Conservation (phyloP, 768 basidiomycete genomes). For the Lactifluus echinatus region DNA sequence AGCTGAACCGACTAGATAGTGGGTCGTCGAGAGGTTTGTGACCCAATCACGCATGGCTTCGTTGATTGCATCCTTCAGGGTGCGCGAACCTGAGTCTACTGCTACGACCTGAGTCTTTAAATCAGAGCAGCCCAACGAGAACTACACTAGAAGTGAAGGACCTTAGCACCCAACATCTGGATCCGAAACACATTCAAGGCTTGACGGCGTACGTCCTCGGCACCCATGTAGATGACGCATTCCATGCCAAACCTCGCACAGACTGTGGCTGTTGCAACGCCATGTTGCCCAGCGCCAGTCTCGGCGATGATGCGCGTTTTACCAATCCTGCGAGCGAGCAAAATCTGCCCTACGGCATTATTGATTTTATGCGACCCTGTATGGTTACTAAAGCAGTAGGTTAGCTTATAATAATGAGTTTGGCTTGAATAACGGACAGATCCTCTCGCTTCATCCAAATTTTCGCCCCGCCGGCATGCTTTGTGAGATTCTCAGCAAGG, state of each 20-base stretch:
- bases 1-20: constrained; percentile 94
- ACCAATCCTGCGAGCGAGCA: constrained; percentile 87
- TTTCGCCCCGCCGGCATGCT: constrained; percentile 83
- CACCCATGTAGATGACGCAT: constrained; percentile 96
- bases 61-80: constrained; percentile 97
- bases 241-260: constrained; percentile 95
- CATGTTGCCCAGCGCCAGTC: constrained; percentile 98
- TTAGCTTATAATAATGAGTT: not conserved
- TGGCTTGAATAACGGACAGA: constrained; percentile 36
- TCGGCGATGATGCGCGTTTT: constrained; percentile 98
- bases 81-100: constrained; percentile 87
- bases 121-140: not conserved
- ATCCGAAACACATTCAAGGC: constrained; percentile 98
- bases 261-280: constrained; percentile 97
- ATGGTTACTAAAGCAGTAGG: constrained; percentile 58
- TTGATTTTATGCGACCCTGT: constrained; percentile 99
- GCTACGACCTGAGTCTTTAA: constrained; percentile 63
- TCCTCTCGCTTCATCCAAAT: constrained; percentile 99
- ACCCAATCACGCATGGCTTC: constrained; percentile 99
- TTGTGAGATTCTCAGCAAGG: constrained; percentile 83
- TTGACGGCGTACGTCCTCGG: constrained; percentile 93
- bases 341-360: constrained; percentile 96
- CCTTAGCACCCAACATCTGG: constrained; percentile 92
- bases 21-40: constrained; percentile 85
- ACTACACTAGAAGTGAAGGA: constrained; percentile 21